A percentile compares a stretch with the other conserved stretches of the same genome.
These are phyloP conservation scores for Hydnomerulius pinastri DNA, from an alignment of 768 basidiomycete genomes.

Conservation along the genomic window DNA sequence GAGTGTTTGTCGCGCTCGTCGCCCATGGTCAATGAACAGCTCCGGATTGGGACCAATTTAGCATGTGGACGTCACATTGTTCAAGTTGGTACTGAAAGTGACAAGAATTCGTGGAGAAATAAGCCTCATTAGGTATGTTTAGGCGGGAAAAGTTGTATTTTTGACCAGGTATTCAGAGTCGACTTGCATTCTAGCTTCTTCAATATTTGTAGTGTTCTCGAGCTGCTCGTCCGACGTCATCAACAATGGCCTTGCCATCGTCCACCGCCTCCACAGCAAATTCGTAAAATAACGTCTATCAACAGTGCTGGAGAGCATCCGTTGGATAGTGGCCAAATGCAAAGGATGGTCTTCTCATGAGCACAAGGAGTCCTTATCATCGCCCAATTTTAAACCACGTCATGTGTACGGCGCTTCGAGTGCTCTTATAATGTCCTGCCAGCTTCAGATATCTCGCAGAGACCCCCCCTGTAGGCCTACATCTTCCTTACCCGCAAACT, in stretches of 20 bases:
- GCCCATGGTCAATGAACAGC: slow-evolving; percentile 20
- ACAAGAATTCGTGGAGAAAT: not conserved
- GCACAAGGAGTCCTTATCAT: not conserved
- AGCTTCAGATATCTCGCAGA: not conserved
- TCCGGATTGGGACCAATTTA: not conserved
- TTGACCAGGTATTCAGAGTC: too few species aligned
- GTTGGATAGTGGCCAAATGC: too few species aligned
- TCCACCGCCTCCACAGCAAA: too few species aligned
- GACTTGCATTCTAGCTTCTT: too few species aligned
- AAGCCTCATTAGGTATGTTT: not conserved
- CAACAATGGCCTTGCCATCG: too few species aligned
- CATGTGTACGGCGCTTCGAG: slow-evolving; percentile 8
- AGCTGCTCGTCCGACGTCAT: too few species aligned
- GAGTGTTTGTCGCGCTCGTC: slow-evolving; percentile 17
- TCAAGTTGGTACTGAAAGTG: not conserved
- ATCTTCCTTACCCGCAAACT: not conserved
- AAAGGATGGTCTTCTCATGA: not conserved
- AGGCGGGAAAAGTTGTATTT: not conserved
- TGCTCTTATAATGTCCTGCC: not conserved
- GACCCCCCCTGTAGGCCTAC: not conserved
- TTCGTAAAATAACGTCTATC: too few species aligned
- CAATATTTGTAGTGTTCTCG: too few species aligned
- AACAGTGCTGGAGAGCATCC: too few species aligned
- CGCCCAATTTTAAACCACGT: slow-evolving; percentile 13
- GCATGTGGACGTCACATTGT: not conserved